These are phyloP conservation scores for Insectozyma bohioensis DNA, from an alignment of 1,139 yeast genomes.

Conservation along the genomic window DNA sequence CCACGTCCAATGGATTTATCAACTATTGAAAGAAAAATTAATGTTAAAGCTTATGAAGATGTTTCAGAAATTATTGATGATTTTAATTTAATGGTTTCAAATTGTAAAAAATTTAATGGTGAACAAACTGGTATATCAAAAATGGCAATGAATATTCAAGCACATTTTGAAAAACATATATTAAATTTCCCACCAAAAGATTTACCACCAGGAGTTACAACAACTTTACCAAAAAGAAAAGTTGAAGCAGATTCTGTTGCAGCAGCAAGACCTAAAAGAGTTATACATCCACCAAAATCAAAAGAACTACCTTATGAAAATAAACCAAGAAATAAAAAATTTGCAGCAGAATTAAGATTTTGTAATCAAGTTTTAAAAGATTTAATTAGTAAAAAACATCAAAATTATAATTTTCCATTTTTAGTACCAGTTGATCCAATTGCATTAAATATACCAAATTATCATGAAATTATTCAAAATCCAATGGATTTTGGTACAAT, in stretches of 20 bases:
- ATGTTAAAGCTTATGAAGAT: constrained; percentile 65
- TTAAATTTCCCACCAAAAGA: constrained; percentile 86
- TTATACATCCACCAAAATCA: constrained; percentile 94
- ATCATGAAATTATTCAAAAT: constrained; percentile 76
- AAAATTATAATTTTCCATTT: constrained; percentile 84
- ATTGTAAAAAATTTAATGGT: constrained; percentile 86
- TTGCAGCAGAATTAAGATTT: constrained; percentile 84
- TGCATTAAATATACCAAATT: constrained; percentile 89
- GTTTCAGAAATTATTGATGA: constrained; percentile 73
- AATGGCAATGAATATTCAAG: constrained; percentile 89
- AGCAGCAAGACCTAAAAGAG: constrained; percentile 81
- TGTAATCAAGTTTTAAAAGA: constrained; percentile 84
- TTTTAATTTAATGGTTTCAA: constrained; percentile 79
- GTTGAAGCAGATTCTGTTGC: constrained; percentile 40
- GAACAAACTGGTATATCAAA: constrained; percentile 76
- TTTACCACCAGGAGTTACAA: constrained; percentile 42
- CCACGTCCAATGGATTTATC: constrained; percentile 91
- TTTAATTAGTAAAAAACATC: constrained; percentile 78
- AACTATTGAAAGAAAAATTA: constrained; percentile 82
- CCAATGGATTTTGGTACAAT: constrained; percentile 97
- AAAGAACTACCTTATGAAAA: constrained; percentile 90
- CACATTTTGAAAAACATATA: constrained; percentile 91
- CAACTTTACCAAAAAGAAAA: constrained; percentile 41
- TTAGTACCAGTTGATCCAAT: constrained; percentile 94
- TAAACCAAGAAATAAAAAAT: constrained; percentile 89